Evolutionary conservation across 192 early-diverging fungal species (phyloP).

Genomic region (Pilaira anomala): DNA sequence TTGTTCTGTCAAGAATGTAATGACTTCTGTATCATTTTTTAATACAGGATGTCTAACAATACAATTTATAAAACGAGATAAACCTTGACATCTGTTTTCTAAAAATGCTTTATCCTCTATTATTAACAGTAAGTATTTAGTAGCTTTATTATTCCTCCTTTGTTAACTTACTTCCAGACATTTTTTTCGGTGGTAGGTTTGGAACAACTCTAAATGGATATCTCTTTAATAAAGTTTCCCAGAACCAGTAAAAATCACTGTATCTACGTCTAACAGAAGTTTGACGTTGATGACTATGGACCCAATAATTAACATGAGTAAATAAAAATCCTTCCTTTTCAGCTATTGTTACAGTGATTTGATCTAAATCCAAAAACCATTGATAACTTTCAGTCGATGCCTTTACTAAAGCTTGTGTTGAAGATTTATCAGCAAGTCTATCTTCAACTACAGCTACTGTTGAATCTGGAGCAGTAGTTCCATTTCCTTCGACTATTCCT

Average conservation of each 20-base stretch:
- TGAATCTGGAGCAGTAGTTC: background rate
- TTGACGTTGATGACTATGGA: constrained; percentile 59
- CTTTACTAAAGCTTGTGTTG: background rate
- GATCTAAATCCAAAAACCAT: constrained; percentile 55
- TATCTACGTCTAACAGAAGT: constrained; percentile 75
- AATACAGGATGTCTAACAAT: constrained; percentile 73
- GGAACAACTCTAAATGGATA: constrained; percentile 84
- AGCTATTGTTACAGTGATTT: constrained; percentile 50
- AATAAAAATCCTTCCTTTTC: constrained; percentile 57
- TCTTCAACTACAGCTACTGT: background rate
- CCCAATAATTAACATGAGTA: constrained; percentile 87
- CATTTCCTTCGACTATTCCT: background rate
- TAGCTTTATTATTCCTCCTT: background rate
- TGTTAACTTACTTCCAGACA: constrained; percentile 45
- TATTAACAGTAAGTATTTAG: constrained; percentile 35
- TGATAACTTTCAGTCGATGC: constrained; percentile 35
- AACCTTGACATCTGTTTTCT: constrained; percentile 63
- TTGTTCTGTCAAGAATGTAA: constrained; percentile 64
- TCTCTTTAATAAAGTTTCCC: constrained; percentile 68
- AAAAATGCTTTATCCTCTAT: constrained; percentile 55
- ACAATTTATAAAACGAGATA: constrained; percentile 67
- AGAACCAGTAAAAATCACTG: constrained; percentile 90
- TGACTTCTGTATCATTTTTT: constrained; percentile 56
- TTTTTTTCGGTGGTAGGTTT: constrained; percentile 84
- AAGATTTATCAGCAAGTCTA: background rate